These are phyloP conservation scores for Amanita pseudoporphyria DNA, from an alignment of 768 basidiomycete species.

Conservation along the genomic window DNA sequence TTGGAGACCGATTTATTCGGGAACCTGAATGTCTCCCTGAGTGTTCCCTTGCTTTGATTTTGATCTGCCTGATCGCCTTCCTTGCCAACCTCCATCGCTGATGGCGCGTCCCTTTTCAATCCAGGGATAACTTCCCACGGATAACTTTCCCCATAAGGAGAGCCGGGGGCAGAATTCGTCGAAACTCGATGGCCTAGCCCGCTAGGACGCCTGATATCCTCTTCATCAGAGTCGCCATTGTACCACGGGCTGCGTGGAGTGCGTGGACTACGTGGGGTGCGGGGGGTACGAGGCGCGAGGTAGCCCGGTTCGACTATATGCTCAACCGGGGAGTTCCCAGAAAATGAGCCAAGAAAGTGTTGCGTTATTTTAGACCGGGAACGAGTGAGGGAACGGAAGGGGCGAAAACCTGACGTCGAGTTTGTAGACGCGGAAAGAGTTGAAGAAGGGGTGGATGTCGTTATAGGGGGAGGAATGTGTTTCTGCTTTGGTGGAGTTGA, in stretches of 20 bases:
- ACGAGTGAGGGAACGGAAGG: constrained; percentile 1
- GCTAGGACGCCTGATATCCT: constrained; percentile 38
- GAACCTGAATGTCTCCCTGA: constrained; percentile 1
- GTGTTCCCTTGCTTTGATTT: neutral
- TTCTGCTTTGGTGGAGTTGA: neutral
- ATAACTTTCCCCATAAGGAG: constrained; percentile 18
- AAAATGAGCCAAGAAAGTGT: neutral
- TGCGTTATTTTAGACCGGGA: constrained; percentile 2
- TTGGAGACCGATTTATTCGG: neutral
- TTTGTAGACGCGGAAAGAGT: neutral
- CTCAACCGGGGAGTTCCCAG: neutral
- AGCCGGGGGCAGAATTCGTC: constrained; percentile 26
- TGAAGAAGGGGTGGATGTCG: neutral
- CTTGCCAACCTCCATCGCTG: neutral
- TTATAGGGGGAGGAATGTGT: neutral
- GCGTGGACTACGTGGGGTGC: neutral
- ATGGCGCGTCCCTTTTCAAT: neutral
- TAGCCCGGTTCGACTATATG: neutral
- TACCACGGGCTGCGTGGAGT: too few species aligned
- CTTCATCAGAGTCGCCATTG: constrained; percentile 12
- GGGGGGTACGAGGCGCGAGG: neutral
- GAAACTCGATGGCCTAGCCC: constrained; percentile 32
- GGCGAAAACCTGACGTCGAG: neutral
- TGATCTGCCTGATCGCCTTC: neutral
- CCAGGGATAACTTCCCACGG: constrained; percentile 3